Percentiles rank a stretch among this genome's conserved stretches.
These are phyloP conservation scores for Penicillium canariense DNA, from an alignment of 495 filamentous ascomycete species.

Conservation along the genomic window DNA sequence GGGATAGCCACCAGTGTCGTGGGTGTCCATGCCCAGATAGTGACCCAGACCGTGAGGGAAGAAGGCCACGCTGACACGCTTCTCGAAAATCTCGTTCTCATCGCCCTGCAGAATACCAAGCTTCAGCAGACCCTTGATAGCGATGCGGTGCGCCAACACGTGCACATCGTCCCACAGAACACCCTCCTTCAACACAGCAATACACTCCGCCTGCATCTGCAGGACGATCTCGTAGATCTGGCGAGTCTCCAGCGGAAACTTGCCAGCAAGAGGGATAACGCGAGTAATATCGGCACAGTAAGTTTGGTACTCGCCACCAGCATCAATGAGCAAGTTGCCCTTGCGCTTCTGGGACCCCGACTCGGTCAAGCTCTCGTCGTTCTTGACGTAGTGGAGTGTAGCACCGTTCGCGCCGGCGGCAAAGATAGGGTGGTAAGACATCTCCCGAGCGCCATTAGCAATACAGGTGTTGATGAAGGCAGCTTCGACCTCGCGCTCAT, in stretches of 20 bases:
- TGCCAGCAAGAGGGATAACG: conserved; percentile 77
- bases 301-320: conserved; percentile 73
- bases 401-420: conserved; percentile 73
- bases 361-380: conserved; percentile 59
- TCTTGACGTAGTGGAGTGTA: conserved; percentile 84
- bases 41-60: conserved; percentile 91
- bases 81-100: conserved; percentile 67
- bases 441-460: conserved; percentile 66
- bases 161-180: conserved; percentile 87
- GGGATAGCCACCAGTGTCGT: conserved; percentile 84
- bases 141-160: conserved; percentile 70
- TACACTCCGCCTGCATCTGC: conserved; percentile 78
- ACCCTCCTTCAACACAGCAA: conserved; percentile 68
- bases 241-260: conserved; percentile 67
- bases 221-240: conserved; percentile 85
- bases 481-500: conserved; percentile 81
- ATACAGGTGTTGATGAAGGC: conserved; percentile 75
- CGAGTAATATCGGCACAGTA: conserved; percentile 92
- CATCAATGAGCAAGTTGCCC: conserved; percentile 77
- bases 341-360: conserved; percentile 50
- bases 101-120: conserved; percentile 73
- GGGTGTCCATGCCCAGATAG: conserved; percentile 92
- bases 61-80: conserved; percentile 78
- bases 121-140: conserved; percentile 72
- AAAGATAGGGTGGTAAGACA: conserved; percentile 84